Conservation (phyloP, 768 basidiomycete species). For the Asterophora lycoperdoides region DNA sequence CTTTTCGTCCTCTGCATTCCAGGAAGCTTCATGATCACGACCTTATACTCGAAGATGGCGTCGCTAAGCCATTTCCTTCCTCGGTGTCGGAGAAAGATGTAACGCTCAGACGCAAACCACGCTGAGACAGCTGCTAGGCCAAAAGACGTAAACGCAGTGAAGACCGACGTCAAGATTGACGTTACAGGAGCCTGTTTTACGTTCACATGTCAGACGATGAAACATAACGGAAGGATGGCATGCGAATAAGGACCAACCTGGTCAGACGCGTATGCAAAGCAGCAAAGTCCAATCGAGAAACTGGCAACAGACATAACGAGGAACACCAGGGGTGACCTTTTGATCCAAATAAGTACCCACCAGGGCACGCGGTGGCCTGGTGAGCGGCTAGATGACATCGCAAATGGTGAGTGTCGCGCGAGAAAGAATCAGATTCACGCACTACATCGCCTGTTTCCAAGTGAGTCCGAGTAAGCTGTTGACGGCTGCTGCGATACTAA, state of each 20-base stretch:
- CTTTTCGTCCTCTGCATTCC: slow-evolving; percentile 19
- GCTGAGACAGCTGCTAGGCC: slow-evolving; percentile 66
- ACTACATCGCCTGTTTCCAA: slow-evolving; percentile 85
- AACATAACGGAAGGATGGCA: not conserved
- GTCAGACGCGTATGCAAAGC: slow-evolving; percentile 70
- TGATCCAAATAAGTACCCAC: slow-evolving; percentile 88
- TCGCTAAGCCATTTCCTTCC: slow-evolving; percentile 71
- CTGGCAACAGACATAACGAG: slow-evolving; percentile 80
- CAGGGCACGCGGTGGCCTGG: slow-evolving; percentile 74
- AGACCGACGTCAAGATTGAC: slow-evolving; percentile 68
- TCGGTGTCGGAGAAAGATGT: slow-evolving; percentile 56
- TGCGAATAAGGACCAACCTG: slow-evolving; percentile 42
- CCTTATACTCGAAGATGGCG: slow-evolving; percentile 44
- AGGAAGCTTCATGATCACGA: slow-evolving; percentile 30
- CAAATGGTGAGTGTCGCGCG: slow-evolving; percentile 7
- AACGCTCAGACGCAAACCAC: slow-evolving; percentile 72
- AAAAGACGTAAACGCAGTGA: slow-evolving; percentile 70
- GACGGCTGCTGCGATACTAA: slow-evolving; percentile 73
- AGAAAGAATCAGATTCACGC: slow-evolving; percentile 26
- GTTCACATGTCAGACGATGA: not conserved
- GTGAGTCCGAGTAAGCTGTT: slow-evolving; percentile 74
- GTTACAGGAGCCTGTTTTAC: slow-evolving; percentile 49
- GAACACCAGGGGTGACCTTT: slow-evolving; percentile 77
- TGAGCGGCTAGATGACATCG: slow-evolving; percentile 47
- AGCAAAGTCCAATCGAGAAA: slow-evolving; percentile 74